phyloP scores from a whole-genome alignment of 2,329 filamentous ascomycete genomes.

The Chlorencoelia australis region DNA sequence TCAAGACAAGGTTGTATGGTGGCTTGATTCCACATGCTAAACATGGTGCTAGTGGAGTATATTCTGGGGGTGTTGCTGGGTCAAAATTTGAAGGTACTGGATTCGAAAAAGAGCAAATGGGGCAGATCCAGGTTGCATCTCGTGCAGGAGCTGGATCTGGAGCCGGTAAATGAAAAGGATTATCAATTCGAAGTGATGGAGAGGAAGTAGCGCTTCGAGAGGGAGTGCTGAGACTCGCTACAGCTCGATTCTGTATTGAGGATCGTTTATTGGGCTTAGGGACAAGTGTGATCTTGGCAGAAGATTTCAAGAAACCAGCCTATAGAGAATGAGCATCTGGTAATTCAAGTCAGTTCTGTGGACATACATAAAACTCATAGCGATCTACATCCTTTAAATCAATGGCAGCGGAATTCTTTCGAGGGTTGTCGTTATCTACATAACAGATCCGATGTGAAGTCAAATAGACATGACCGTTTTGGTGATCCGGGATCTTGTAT shows the following conservation, averaged over 20 bases:
- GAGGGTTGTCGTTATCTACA: conserved; percentile 77
- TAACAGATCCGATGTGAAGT: conserved; percentile 95
- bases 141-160: conserved; percentile 39
- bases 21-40: conserved; percentile 92
- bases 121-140: conserved; percentile 84
- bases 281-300: conserved; percentile 80
- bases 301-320: conserved; percentile 91
- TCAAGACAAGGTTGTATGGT: conserved; percentile 68
- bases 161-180: conserved; percentile 33
- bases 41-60: conserved; percentile 77
- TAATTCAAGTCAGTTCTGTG: not conserved
- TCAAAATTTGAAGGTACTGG: conserved; percentile 91
- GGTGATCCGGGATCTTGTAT: conserved; percentile 86
- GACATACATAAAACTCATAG: conserved; percentile 72
- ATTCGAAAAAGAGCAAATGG: conserved; percentile 92
- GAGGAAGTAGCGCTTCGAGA: conserved; percentile 38
- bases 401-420: conserved; percentile 73
- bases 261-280: conserved; percentile 67
- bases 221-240: conserved; percentile 36
- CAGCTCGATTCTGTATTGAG: conserved; percentile 44
- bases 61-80: conserved; percentile 64
- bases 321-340: conserved; percentile 32
- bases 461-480: conserved; percentile 92
- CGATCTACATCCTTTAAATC: conserved; percentile 87
- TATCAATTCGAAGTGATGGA: conserved; percentile 35